These are phyloP conservation scores for Aspergillus fumigatiaffinis DNA, from an alignment of 2,329 filamentous ascomycete species.

Conservation along the genomic window DNA sequence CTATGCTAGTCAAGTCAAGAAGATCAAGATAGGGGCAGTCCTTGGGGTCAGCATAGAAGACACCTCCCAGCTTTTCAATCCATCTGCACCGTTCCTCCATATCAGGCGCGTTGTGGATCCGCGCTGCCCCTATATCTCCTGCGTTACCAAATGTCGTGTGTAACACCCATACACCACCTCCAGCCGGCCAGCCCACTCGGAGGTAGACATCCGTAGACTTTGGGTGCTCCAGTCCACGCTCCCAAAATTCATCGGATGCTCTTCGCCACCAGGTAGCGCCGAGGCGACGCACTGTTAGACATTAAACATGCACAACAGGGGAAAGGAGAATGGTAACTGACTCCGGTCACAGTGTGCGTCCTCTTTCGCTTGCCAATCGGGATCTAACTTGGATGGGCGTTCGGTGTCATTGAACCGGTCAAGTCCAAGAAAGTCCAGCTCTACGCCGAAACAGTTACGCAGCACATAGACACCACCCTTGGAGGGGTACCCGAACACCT, in stretches of 20 bases:
- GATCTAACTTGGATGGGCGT: neutral
- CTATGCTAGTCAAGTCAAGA: neutral
- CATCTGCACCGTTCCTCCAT: slow-evolving; percentile 11
- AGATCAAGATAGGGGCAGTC: slow-evolving; percentile 12
- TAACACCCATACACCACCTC: slow-evolving; percentile 11
- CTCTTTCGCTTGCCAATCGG: slow-evolving; percentile 7
- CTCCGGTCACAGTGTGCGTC: slow-evolving; percentile 10
- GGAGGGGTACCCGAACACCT: slow-evolving; percentile 7
- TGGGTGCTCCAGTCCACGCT: too few relatives aligned
- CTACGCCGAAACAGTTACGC: slow-evolving; percentile 2
- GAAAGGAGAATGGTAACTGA: neutral
- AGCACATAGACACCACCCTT: slow-evolving; percentile 8
- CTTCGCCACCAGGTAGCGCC: neutral
- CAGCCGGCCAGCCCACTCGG: slow-evolving; percentile 8
- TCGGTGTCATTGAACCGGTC: too few relatives aligned
- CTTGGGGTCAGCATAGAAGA: slow-evolving; percentile 9
- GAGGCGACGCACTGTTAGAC: too few relatives aligned
- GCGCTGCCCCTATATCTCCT: neutral
- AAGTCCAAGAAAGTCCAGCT: slow-evolving; percentile 2
- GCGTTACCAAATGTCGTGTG: slow-evolving; percentile 4
- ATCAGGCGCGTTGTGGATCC: slow-evolving; percentile 2
- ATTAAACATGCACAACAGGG: too few relatives aligned
- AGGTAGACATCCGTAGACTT: too few relatives aligned
- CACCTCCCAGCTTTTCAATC: slow-evolving; percentile 9
- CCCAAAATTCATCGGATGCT: too few relatives aligned